Evolutionary conservation across 1,284 basidiomycete genomes (phyloP).

Genomic region (Coniferiporia weirii): DNA sequence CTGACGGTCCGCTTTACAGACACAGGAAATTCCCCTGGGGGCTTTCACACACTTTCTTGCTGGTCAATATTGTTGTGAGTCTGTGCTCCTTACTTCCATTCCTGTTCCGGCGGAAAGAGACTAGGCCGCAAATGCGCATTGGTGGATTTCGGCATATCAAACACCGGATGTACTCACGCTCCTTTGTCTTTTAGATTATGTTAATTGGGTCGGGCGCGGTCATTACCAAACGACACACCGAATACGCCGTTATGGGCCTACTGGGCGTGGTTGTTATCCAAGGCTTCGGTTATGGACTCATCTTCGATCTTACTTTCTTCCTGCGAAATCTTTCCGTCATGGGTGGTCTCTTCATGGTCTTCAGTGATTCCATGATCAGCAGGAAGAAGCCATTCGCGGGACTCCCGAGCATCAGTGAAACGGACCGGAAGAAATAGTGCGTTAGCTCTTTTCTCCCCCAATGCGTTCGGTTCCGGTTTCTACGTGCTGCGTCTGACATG

Average conservation of each 20-base stretch:
- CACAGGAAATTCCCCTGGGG: constrained; percentile 96
- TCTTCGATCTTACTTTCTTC: constrained; percentile 99
- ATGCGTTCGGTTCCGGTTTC: constrained; percentile 11
- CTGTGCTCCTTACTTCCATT: background rate
- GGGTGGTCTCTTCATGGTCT: constrained; percentile 95
- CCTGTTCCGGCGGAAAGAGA: background rate
- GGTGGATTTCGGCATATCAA: background rate
- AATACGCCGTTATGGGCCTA: constrained; percentile 86
- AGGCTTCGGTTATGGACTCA: constrained; percentile 91
- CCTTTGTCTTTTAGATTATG: constrained; percentile 68
- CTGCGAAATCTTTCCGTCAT: constrained; percentile 91
- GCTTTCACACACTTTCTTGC: constrained; percentile 87
- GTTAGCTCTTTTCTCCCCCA: constrained; percentile 28
- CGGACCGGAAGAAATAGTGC: constrained; percentile 96
- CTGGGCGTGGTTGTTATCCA: constrained; percentile 91
- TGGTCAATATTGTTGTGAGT: constrained; percentile 89
- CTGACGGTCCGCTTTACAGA: constrained; percentile 35
- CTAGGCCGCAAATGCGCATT: no score
- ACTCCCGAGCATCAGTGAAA: constrained; percentile 87
- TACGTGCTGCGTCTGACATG: background rate
- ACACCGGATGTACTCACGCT: background rate
- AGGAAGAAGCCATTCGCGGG: constrained; percentile 91
- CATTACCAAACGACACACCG: constrained; percentile 84
- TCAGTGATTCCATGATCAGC: constrained; percentile 89
- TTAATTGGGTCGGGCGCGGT: constrained; percentile 81